phyloP scores from a whole-genome alignment of 2,329 filamentous ascomycete species.

The Talaromyces rugulosus region DNA sequence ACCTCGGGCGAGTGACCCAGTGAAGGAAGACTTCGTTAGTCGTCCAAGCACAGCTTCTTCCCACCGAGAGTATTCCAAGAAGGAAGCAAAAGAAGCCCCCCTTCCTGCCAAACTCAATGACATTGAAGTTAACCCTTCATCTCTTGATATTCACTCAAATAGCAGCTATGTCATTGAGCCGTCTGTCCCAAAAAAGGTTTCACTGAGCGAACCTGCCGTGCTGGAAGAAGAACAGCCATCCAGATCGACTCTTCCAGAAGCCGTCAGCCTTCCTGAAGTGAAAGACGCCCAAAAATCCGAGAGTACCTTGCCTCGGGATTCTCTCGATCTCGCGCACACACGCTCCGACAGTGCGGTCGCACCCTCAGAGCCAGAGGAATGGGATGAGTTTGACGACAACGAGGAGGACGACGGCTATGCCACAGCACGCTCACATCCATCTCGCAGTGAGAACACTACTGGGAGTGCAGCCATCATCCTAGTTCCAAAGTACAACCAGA shows the following conservation, averaged over 20 bases:
- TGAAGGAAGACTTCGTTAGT: conserved; percentile 14
- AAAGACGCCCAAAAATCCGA: conserved; percentile 14
- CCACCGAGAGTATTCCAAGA: neutral
- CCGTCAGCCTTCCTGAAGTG: conserved; percentile 2
- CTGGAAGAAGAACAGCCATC: conserved; percentile 13
- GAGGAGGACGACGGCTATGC: conserved; percentile 66
- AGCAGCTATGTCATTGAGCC: conserved; percentile 18
- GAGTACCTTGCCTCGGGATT: conserved; percentile 14
- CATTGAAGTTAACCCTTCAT: conserved; percentile 15
- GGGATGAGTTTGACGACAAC: conserved; percentile 74
- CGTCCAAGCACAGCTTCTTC: conserved; percentile 12
- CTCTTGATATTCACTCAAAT: conserved; percentile 21
- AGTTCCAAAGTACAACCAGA: conserved; percentile 66
- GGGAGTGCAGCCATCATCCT: conserved; percentile 62
- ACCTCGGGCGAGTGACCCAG: conserved; percentile 18
- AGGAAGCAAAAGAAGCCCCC: neutral
- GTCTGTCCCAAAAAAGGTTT: neutral
- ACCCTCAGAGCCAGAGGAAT: conserved; percentile 60
- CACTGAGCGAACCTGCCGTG: neutral
- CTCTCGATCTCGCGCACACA: conserved; percentile 16
- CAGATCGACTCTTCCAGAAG: conserved; percentile 3
- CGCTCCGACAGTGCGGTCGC: conserved; percentile 21
- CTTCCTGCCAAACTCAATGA: conserved; percentile 5
- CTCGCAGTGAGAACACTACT: conserved; percentile 69
- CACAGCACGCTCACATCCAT: conserved; percentile 73